Conservation (phyloP, 176 grass and related monocot species). For the Raddia distichophylla region DNA sequence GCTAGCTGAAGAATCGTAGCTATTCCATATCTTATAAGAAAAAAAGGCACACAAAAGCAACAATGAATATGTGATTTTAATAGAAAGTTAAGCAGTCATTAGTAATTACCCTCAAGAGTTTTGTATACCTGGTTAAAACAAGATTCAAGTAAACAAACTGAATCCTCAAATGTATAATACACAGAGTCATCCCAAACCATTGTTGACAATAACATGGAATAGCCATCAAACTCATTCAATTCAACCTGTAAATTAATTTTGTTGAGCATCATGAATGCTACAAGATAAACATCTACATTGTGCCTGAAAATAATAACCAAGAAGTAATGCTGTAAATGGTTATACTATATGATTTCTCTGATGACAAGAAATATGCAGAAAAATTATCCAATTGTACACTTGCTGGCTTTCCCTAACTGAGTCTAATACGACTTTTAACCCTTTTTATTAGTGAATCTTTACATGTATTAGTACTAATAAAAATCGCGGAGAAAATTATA, state of each 20-base stretch:
- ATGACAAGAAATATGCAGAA: slow-evolving; percentile 15
- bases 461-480: background rate
- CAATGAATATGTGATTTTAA: slow-evolving; percentile 27
- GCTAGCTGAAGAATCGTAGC: slow-evolving; percentile 49
- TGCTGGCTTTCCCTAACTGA: background rate
- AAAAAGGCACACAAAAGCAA: slow-evolving; percentile 6
- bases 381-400: background rate
- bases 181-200: slow-evolving; percentile 87
- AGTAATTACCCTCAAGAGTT: slow-evolving; percentile 20
- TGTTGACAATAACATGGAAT: slow-evolving; percentile 72
- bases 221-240: slow-evolving; percentile 68
- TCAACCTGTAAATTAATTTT: slow-evolving; percentile 68
- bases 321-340: slow-evolving; percentile 20
- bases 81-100: slow-evolving; percentile 5
- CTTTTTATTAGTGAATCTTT: background rate
- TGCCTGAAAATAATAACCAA: slow-evolving; percentile 38
- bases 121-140: slow-evolving; percentile 66
- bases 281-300: slow-evolving; percentile 35
- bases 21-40: slow-evolving; percentile 42
- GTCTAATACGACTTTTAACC: slow-evolving; percentile 17
- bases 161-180: slow-evolving; percentile 65
- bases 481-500: background rate
- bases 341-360: slow-evolving; percentile 28
- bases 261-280: slow-evolving; percentile 38
- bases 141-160: slow-evolving; percentile 62